These are phyloP conservation scores for Pneumocystis carinii DNA, from an alignment of 1,139 yeast genomes.

Conservation along the genomic window DNA sequence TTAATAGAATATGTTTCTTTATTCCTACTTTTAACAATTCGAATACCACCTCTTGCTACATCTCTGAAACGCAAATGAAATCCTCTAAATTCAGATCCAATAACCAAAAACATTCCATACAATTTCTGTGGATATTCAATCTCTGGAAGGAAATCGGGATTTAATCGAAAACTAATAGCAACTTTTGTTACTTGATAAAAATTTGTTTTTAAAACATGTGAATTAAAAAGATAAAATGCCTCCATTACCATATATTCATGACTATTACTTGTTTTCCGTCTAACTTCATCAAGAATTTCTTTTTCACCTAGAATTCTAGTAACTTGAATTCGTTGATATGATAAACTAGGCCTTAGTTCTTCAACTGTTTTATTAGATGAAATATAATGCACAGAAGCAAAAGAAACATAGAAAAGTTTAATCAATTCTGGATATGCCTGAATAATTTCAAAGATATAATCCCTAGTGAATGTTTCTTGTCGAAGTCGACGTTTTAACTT, in stretches of 20 bases:
- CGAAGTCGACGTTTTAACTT: slow-evolving; percentile 79
- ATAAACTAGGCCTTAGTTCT: slow-evolving; percentile 55
- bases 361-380: slow-evolving; percentile 39
- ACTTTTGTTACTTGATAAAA: slow-evolving; percentile 89
- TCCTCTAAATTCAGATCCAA: slow-evolving; percentile 93
- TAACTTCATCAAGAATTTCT: slow-evolving; percentile 56
- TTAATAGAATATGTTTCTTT: slow-evolving; percentile 75
- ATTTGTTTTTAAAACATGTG: slow-evolving; percentile 79
- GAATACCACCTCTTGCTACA: slow-evolving; percentile 95
- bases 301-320: slow-evolving; percentile 60
- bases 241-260: slow-evolving; percentile 70
- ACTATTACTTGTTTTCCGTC: slow-evolving; percentile 58
- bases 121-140: slow-evolving; percentile 86
- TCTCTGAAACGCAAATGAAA: slow-evolving; percentile 95
- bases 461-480: slow-evolving; percentile 84
- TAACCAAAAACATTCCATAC: slow-evolving; percentile 87
- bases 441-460: slow-evolving; percentile 65
- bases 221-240: slow-evolving; percentile 72
- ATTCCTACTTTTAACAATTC: slow-evolving; percentile 82
- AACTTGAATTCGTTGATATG: slow-evolving; percentile 75
- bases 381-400: slow-evolving; percentile 81
- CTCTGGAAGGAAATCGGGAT: slow-evolving; percentile 70
- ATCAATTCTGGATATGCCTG: slow-evolving; percentile 56
- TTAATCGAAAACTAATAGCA: slow-evolving; percentile 81
- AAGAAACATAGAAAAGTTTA: slow-evolving; percentile 74